Evolutionary conservation across 192 early-diverging fungal species (phyloP).

Genomic region (Allomyces arbusculus): DNA sequence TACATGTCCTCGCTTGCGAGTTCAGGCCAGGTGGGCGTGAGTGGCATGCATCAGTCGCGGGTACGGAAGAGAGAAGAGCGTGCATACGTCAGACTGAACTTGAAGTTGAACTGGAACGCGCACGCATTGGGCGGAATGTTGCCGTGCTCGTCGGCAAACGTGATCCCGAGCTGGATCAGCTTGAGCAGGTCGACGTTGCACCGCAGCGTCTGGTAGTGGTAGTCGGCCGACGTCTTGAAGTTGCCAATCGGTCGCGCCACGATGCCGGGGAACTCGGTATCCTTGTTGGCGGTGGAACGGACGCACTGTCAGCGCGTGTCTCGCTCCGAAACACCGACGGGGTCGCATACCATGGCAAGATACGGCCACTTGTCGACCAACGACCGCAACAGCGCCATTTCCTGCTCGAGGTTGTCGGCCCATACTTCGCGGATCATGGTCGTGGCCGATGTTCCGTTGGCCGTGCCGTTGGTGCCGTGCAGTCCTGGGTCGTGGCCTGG

Average conservation of each 20-base stretch:
- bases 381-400: slow-evolving; percentile 68
- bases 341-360: slow-evolving; percentile 65
- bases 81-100: slow-evolving; percentile 65
- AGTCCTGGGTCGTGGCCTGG: too few relatives aligned
- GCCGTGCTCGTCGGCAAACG: slow-evolving; percentile 73
- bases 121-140: slow-evolving; percentile 62
- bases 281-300: slow-evolving; percentile 17
- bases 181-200: slow-evolving; percentile 95
- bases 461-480: too few relatives aligned
- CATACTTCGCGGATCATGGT: slow-evolving; percentile 60
- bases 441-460: too few relatives aligned
- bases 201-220: slow-evolving; percentile 91
- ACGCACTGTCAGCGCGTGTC: too few relatives aligned
- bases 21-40: not conserved
- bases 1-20: slow-evolving; percentile 76
- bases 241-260: slow-evolving; percentile 95
- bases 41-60: not conserved
- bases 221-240: slow-evolving; percentile 87
- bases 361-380: slow-evolving; percentile 81
- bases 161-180: slow-evolving; percentile 96
- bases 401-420: slow-evolving; percentile 88
- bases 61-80: not conserved
- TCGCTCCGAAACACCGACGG: too few relatives aligned
- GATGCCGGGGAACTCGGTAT: slow-evolving; percentile 98
- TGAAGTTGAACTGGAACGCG: slow-evolving; percentile 99